A percentile compares a stretch with the other conserved stretches of the same genome.
These are phyloP conservation scores for Hymenoscyphus linearis DNA, from an alignment of 2,329 filamentous ascomycete species.

Conservation along the genomic window DNA sequence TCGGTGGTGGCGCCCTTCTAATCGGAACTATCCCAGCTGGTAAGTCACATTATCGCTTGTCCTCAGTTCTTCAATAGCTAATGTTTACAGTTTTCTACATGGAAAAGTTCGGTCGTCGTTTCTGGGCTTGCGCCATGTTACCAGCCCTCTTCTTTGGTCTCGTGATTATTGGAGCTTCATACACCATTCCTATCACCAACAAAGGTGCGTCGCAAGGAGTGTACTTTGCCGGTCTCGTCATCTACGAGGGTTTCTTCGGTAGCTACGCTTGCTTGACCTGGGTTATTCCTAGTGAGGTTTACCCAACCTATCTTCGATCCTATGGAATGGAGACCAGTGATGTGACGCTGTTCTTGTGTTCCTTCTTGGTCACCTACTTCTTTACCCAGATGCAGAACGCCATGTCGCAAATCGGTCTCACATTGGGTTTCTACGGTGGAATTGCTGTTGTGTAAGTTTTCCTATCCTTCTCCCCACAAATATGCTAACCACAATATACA, in stretches of 20 bases:
- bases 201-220: slow-evolving; percentile 48
- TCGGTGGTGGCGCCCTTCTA: slow-evolving; percentile 62
- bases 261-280: slow-evolving; percentile 60
- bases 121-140: slow-evolving; percentile 69
- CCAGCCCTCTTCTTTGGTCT: slow-evolving; percentile 68
- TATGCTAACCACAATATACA: not conserved
- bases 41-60: not conserved
- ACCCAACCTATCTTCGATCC: slow-evolving; percentile 65
- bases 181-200: slow-evolving; percentile 49
- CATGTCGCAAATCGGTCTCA: slow-evolving; percentile 61
- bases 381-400: slow-evolving; percentile 64
- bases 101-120: slow-evolving; percentile 67
- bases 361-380: slow-evolving; percentile 72
- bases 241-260: slow-evolving; percentile 66
- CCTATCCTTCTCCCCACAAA: not conserved
- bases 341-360: slow-evolving; percentile 63
- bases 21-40: slow-evolving; percentile 60
- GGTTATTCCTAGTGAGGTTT: slow-evolving; percentile 64
- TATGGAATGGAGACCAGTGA: slow-evolving; percentile 71
- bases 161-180: slow-evolving; percentile 59
- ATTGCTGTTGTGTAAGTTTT: slow-evolving; percentile 51
- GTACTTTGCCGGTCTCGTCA: slow-evolving; percentile 61
- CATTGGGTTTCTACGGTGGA: slow-evolving; percentile 68
- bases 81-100: slow-evolving; percentile 51
- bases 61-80: not conserved